Conservation (phyloP, 306 rosid species). For the Canavalia gladiata region DNA sequence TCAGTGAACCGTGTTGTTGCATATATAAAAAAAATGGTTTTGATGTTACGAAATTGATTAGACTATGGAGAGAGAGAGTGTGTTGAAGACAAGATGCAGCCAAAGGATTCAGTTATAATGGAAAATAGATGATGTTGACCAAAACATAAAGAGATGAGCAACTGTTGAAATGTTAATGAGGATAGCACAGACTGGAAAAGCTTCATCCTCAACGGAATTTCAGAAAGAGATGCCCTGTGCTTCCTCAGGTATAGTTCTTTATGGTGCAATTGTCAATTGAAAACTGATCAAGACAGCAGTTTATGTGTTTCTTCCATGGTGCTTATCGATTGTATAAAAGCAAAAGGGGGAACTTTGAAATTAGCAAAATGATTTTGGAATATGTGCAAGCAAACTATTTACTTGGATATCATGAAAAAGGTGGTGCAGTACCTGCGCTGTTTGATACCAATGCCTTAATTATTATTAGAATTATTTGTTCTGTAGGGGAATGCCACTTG, state of each 20-base stretch:
- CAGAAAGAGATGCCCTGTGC: constrained; percentile 18
- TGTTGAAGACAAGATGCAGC: constrained; percentile 21
- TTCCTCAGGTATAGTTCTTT: constrained; percentile 14
- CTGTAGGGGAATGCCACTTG: constrained; percentile 75
- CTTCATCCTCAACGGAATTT: constrained; percentile 11
- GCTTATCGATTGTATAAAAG: not conserved
- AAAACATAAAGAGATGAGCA: constrained; percentile 14
- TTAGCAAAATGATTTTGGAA: not conserved
- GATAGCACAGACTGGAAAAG: constrained; percentile 1
- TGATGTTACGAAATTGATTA: not conserved
- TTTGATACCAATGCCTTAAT: constrained; percentile 34
- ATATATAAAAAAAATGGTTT: not conserved
- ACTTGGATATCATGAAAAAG: not conserved
- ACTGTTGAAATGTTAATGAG: not conserved
- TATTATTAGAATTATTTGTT: constrained; percentile 48
- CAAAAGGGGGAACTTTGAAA: not conserved
- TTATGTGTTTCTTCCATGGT: not conserved
- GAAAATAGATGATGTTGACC: constrained; percentile 21
- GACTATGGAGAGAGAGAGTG: constrained; percentile 5
- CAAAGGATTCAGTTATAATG: constrained; percentile 32
- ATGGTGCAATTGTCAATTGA: constrained; percentile 18
- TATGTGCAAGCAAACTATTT: not conserved
- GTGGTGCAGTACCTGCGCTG: constrained; percentile 41
- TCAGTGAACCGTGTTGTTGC: constrained; percentile 27
- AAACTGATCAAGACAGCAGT: not conserved